Conservation (phyloP, 129 eudicot genomes). For the Artemisia tridentata region DNA sequence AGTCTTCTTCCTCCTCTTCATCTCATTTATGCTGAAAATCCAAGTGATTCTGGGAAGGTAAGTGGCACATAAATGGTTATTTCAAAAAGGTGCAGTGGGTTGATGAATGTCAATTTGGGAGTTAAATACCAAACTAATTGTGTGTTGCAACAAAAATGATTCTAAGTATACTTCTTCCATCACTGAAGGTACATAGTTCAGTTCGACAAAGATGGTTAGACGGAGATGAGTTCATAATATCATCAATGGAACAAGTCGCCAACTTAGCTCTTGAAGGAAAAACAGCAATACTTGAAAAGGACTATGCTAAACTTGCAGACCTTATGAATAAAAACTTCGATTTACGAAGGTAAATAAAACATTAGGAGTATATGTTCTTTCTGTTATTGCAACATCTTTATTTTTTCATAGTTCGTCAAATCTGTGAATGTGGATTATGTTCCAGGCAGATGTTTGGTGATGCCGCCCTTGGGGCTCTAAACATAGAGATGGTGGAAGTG, state of each 20-base stretch:
- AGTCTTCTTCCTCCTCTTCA: slow-evolving; percentile 82
- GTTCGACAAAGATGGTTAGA: slow-evolving; percentile 87
- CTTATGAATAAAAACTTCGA: slow-evolving; percentile 94
- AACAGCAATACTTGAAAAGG: slow-evolving; percentile 60
- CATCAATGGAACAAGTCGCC: slow-evolving; percentile 80
- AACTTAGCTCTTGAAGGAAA: slow-evolving; percentile 72
- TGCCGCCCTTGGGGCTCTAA: slow-evolving; percentile 72
- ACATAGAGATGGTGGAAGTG: slow-evolving; percentile 89
- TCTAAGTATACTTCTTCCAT: background rate
- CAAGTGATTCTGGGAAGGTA: slow-evolving; percentile 99
- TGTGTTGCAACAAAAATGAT: too few species aligned
- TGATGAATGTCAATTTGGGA: too few species aligned
- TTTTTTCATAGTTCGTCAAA: background rate
- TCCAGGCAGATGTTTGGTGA: slow-evolving; percentile 87
- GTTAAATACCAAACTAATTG: too few species aligned
- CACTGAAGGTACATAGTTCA: slow-evolving; percentile 77
- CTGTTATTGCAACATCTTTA: too few species aligned
- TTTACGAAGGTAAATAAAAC: slow-evolving; percentile 77
- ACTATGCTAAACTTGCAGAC: slow-evolving; percentile 60
- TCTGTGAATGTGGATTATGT: background rate
- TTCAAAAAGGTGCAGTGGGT: background rate
- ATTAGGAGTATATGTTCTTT: too few species aligned
- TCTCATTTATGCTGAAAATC: slow-evolving; percentile 95
- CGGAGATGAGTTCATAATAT: slow-evolving; percentile 76
- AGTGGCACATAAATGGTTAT: slow-evolving; percentile 20